phyloP scores from a whole-genome alignment of 1,139 yeast species.

The Diutina rugosa region DNA sequence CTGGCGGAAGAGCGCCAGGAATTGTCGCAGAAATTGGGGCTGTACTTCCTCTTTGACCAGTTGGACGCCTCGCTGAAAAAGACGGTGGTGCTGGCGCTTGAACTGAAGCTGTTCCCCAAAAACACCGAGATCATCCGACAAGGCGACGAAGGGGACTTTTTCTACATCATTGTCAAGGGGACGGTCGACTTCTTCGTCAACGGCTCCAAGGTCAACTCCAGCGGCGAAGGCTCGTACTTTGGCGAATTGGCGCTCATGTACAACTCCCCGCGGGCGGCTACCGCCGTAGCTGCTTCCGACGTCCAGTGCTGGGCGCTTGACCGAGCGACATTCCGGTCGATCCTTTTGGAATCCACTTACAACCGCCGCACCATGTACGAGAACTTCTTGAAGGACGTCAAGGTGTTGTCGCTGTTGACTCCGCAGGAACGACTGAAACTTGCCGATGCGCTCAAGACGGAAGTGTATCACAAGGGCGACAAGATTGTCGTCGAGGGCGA shows the following conservation, averaged over 20 bases:
- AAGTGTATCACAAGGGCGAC: slow-evolving; percentile 58
- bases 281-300: slow-evolving; percentile 65
- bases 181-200: slow-evolving; percentile 70
- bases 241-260: slow-evolving; percentile 97
- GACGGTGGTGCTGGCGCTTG: slow-evolving; percentile 71
- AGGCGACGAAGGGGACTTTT: slow-evolving; percentile 95
- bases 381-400: slow-evolving; percentile 76
- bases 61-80: slow-evolving; percentile 62
- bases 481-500: slow-evolving; percentile 81
- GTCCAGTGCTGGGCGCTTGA: slow-evolving; percentile 80
- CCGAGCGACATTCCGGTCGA: slow-evolving; percentile 84
- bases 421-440: slow-evolving; percentile 79
- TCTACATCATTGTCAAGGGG: slow-evolving; percentile 82
- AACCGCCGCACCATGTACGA: slow-evolving; percentile 87
- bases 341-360: slow-evolving; percentile 79
- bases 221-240: slow-evolving; percentile 80
- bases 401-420: slow-evolving; percentile 60
- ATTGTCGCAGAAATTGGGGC: slow-evolving; percentile 57
- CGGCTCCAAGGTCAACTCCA: slow-evolving; percentile 57
- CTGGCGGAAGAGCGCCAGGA: slow-evolving; percentile 53
- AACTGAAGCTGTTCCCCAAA: slow-evolving; percentile 50
- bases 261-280: slow-evolving; percentile 96
- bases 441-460: slow-evolving; percentile 88
- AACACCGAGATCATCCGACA: slow-evolving; percentile 69
- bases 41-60: slow-evolving; percentile 73